A percentile compares a stretch with the other conserved stretches of the same genome.
These are phyloP conservation scores for Cubamyces lactineus DNA, from an alignment of 768 basidiomycete species.

Conservation along the genomic window DNA sequence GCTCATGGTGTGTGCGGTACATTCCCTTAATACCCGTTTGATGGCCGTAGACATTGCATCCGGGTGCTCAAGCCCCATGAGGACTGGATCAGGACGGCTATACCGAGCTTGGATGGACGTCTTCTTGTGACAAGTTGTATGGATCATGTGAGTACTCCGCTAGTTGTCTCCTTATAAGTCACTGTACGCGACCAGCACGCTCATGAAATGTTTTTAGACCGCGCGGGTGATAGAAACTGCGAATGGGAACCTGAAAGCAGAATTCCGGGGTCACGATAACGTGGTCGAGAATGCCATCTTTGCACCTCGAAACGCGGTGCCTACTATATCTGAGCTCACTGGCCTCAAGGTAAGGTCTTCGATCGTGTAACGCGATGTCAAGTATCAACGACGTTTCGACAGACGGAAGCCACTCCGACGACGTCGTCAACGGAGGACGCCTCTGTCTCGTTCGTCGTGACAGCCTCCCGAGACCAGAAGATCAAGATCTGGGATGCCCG, in stretches of 20 bases:
- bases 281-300: conserved; percentile 57
- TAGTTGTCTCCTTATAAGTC: neutral
- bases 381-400: neutral
- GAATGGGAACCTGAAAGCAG: conserved; percentile 49
- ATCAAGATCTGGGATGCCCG: conserved; percentile 56
- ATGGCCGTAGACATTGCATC: conserved; percentile 46
- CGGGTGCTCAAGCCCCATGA: conserved; percentile 52
- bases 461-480: conserved; percentile 57
- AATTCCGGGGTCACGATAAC: conserved; percentile 58
- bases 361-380: neutral
- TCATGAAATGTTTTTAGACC: conserved; percentile 41
- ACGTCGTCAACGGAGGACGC: conserved; percentile 35
- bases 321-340: conserved; percentile 48
- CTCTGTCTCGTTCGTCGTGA: conserved; percentile 47
- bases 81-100: conserved; percentile 50
- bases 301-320: conserved; percentile 46
- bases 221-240: conserved; percentile 51
- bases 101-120: conserved; percentile 43
- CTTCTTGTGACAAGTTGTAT: conserved; percentile 51
- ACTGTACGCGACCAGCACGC: too few relatives aligned
- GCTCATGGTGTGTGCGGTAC: too few relatives aligned
- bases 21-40: neutral
- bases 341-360: conserved; percentile 41
- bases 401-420: conserved; percentile 33
- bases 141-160: conserved; percentile 48